These are phyloP conservation scores for Huntiella omanensis DNA, from an alignment of 2,329 filamentous ascomycete genomes.

Conservation along the genomic window DNA sequence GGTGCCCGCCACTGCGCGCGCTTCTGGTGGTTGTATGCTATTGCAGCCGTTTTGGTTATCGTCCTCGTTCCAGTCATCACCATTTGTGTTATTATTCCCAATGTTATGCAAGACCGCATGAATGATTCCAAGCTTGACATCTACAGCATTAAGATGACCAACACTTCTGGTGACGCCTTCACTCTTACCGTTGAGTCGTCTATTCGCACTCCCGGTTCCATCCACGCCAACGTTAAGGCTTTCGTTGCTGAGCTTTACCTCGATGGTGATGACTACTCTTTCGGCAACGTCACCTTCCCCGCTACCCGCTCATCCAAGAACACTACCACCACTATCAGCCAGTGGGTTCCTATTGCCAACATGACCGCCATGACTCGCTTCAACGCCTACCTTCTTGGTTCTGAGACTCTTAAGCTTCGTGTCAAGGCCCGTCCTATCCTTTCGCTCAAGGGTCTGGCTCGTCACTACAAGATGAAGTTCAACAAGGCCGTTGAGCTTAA, in stretches of 20 bases:
- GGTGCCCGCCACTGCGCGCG: constrained; percentile 29
- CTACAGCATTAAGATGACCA: constrained; percentile 29
- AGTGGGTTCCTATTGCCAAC: constrained; percentile 28
- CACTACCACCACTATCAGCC: constrained; percentile 32
- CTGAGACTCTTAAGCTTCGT: constrained; percentile 29
- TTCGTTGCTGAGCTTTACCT: constrained; percentile 38
- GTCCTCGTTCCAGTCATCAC: constrained; percentile 38
- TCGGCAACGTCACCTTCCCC: constrained; percentile 33
- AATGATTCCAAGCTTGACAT: constrained; percentile 33
- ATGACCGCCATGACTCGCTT: constrained; percentile 32
- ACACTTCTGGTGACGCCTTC: constrained; percentile 26
- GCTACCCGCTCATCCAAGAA: constrained; percentile 28
- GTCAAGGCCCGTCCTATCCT: constrained; percentile 33
- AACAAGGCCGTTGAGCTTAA: constrained; percentile 36
- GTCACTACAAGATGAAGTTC: constrained; percentile 32
- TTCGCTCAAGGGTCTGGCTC: constrained; percentile 29
- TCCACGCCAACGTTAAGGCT: constrained; percentile 30
- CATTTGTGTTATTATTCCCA: constrained; percentile 36
- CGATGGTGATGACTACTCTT: constrained; percentile 28
- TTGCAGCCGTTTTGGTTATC: constrained; percentile 29
- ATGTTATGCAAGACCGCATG: constrained; percentile 36
- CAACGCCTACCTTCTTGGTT: constrained; percentile 34
- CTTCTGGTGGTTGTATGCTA: constrained; percentile 44
- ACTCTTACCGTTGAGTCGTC: constrained; percentile 36
- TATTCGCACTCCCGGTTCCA: constrained; percentile 30